Evolutionary conservation across 2,329 filamentous ascomycete species (phyloP).

Genomic region (Alternaria brassicae): DNA sequence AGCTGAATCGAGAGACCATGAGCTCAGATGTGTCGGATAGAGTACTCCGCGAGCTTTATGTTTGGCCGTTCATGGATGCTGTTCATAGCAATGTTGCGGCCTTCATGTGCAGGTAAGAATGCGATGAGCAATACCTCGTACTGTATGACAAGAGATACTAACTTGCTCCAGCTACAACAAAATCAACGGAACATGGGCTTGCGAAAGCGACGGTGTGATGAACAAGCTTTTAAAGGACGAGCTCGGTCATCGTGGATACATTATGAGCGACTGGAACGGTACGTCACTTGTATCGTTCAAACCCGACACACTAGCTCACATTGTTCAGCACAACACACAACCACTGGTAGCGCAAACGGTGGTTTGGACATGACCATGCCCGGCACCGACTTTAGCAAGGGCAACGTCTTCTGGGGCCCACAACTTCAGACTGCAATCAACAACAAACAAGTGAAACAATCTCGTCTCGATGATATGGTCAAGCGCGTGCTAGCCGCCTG

Average conservation of each 20-base stretch:
- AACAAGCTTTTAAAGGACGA: conserved; percentile 62
- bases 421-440: conserved; percentile 61
- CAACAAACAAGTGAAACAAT: conserved; percentile 53
- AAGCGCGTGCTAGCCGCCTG: conserved; percentile 57
- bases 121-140: not conserved
- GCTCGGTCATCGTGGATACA: conserved; percentile 57
- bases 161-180: conserved; percentile 40
- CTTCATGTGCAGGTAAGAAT: conserved; percentile 53
- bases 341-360: conserved; percentile 53
- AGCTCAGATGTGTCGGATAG: conserved; percentile 72
- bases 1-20: conserved; percentile 56
- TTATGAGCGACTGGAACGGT: conserved; percentile 56
- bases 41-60: conserved; percentile 76
- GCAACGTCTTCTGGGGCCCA: conserved; percentile 63
- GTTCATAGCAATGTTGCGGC: conserved; percentile 68
- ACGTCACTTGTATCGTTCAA: not conserved
- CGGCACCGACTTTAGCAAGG: conserved; percentile 42
- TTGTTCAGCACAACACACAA: conserved; percentile 53
- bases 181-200: conserved; percentile 60
- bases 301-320: not conserved
- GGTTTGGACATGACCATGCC: conserved; percentile 68
- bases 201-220: conserved; percentile 57
- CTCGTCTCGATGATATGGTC: conserved; percentile 54
- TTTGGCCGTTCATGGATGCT: conserved; percentile 80
- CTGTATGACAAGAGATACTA: not conserved